Evolutionary conservation across 345 rosid species (phyloP).

Genomic region (Gossypium turneri): DNA sequence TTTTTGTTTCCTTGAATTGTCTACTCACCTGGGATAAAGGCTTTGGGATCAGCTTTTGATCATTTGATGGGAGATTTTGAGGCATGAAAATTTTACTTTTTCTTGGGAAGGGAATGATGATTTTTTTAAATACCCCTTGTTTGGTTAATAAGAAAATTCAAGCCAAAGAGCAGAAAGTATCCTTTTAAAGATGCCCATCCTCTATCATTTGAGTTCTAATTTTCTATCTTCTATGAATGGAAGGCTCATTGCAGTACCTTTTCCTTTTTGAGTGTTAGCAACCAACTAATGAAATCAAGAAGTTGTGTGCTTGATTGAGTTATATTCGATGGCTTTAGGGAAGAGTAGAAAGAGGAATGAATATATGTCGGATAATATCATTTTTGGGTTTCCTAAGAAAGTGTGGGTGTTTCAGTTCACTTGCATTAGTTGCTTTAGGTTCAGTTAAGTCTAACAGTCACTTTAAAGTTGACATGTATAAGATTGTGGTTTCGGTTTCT

Average conservation of each 20-base stretch:
- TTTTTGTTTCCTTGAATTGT: neutral
- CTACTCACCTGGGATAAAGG: neutral
- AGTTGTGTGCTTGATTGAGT: slow-evolving; percentile 2
- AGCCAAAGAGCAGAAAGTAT: neutral
- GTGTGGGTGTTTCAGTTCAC: neutral
- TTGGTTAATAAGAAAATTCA: slow-evolving; percentile 3
- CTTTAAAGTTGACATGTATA: neutral
- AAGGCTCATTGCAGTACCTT: neutral
- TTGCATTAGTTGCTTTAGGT: neutral
- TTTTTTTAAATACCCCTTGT: neutral
- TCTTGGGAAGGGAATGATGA: neutral
- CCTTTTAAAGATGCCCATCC: neutral
- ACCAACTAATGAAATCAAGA: too few relatives aligned
- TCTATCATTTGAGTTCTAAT: neutral
- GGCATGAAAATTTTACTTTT: neutral
- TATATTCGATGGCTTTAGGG: neutral
- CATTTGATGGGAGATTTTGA: neutral
- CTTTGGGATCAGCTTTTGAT: neutral
- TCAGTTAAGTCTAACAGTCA: neutral
- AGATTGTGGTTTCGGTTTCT: neutral
- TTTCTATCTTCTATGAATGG: neutral
- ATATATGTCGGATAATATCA: too few relatives aligned
- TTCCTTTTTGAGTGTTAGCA: neutral
- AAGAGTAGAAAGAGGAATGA: too few relatives aligned
- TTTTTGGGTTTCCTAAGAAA: neutral